A percentile compares a stretch with the other conserved stretches of the same genome.
Evolutionary conservation across 1,284 basidiomycete genomes (phyloP).

Genomic region (Cutaneotrichosporon curvatum): DNA sequence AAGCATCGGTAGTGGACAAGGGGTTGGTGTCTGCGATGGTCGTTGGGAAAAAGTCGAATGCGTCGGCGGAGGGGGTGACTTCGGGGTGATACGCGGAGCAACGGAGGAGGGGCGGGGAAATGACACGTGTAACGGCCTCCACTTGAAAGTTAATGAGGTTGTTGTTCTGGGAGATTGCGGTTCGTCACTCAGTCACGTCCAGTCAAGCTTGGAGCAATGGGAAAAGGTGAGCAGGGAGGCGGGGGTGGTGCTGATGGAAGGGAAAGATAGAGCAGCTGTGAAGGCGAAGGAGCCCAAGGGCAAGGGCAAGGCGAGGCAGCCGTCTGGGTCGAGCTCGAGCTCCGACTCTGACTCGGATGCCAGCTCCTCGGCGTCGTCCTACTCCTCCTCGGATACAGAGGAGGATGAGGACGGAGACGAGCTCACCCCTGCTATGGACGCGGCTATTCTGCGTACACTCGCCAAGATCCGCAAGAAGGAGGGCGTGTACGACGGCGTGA

Average conservation of each 20-base stretch:
- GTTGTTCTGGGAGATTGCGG: too few species aligned
- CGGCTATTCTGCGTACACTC: conserved; percentile 86
- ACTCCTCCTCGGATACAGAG: conserved; percentile 55
- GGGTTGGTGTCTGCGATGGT: neutral
- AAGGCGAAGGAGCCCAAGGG: conserved; percentile 3
- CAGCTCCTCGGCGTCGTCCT: conserved; percentile 15
- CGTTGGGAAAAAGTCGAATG: neutral
- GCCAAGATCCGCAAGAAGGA: conserved; percentile 78
- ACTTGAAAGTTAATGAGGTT: conserved; percentile 12
- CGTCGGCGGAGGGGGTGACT: neutral
- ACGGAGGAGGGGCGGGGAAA: neutral
- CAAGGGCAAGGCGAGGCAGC: conserved; percentile 6
- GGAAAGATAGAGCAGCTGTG: neutral
- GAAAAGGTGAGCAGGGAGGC: conserved; percentile 1
- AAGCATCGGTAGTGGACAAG: neutral
- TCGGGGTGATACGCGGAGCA: neutral
- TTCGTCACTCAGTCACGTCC: too few species aligned
- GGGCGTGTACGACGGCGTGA: conserved; percentile 60
- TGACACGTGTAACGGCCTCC: neutral
- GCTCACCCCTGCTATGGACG: conserved; percentile 88
- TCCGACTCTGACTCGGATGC: conserved; percentile 26
- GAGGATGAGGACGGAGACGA: conserved; percentile 96
- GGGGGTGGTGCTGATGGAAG: neutral
- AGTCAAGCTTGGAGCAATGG: too few species aligned
- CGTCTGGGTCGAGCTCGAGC: conserved; percentile 14